Evolutionary conservation across 768 basidiomycete species (phyloP).

Genomic region (Termitomyces sp.): DNA sequence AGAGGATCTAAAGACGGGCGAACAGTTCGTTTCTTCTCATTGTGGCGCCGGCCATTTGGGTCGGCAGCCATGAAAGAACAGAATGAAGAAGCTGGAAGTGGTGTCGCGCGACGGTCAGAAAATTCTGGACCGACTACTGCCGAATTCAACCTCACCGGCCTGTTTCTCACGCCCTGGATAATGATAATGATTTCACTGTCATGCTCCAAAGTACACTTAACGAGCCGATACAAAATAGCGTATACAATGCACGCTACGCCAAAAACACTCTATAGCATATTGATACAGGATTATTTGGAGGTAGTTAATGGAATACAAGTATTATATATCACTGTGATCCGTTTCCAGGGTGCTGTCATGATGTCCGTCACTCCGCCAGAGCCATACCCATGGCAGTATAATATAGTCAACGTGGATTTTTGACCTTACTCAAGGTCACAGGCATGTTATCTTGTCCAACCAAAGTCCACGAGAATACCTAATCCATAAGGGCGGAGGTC

Average conservation of each 20-base stretch:
- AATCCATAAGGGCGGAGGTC: slow-evolving; percentile 74
- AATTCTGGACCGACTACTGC: slow-evolving; percentile 16
- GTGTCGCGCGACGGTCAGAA: neutral
- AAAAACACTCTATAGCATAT: slow-evolving; percentile 1
- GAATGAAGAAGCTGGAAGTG: neutral
- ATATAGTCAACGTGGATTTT: neutral
- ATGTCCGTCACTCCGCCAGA: neutral
- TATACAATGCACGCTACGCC: neutral
- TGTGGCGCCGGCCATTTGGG: slow-evolving; percentile 26
- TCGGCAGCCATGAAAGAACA: slow-evolving; percentile 34
- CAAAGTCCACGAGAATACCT: slow-evolving; percentile 69
- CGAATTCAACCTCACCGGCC: slow-evolving; percentile 13
- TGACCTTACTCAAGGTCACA: neutral
- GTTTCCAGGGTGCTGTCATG: slow-evolving; percentile 6
- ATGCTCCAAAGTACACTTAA: neutral
- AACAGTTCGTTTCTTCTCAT: slow-evolving; percentile 34
- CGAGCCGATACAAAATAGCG: neutral
- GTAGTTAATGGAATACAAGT: slow-evolving; percentile 15
- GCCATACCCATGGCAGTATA: neutral
- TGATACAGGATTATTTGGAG: slow-evolving; percentile 14
- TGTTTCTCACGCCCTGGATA: slow-evolving; percentile 17
- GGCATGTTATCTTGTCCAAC: slow-evolving; percentile 45
- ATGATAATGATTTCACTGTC: neutral
- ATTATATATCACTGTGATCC: slow-evolving; percentile 15
- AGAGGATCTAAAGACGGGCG: slow-evolving; percentile 37